Evolutionary conservation across 2,329 filamentous ascomycete genomes (phyloP).

Genomic region (Elsinoe batatas): DNA sequence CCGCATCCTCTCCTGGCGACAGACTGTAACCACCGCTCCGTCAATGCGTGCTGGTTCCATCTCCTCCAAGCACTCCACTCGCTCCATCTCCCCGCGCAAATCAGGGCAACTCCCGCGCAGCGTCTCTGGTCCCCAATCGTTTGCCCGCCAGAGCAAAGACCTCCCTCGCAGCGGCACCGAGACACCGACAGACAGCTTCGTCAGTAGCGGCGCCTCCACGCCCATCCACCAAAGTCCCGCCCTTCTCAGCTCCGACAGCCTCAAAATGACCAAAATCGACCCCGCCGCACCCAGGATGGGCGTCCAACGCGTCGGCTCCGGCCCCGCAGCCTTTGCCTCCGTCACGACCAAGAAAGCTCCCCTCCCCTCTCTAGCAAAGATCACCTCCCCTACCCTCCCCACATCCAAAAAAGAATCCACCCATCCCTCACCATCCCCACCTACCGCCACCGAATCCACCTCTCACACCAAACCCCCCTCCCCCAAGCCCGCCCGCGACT

Average conservation of each 20-base stretch:
- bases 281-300: constrained; percentile 23
- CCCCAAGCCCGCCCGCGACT: not conserved
- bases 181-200: constrained; percentile 7
- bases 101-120: constrained; percentile 1
- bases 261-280: constrained; percentile 14
- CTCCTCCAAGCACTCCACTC: constrained; percentile 6
- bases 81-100: constrained; percentile 7
- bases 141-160: constrained; percentile 11
- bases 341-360: not conserved
- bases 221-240: constrained; percentile 2
- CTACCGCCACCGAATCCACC: not conserved
- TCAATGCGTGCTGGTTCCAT: constrained; percentile 8
- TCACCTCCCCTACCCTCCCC: not conserved
- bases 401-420: not conserved
- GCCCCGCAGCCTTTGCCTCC: not conserved
- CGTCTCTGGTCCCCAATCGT: constrained; percentile 11
- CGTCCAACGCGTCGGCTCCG: constrained; percentile 1
- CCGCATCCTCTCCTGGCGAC: constrained; percentile 80
- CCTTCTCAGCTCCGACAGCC: constrained; percentile 5
- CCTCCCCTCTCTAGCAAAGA: not conserved
- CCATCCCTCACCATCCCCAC: not conserved
- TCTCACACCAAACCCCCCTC: not conserved
- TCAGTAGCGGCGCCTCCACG: constrained; percentile 9
- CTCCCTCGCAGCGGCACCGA: not conserved
- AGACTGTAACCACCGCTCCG: constrained; percentile 47